phyloP scores from a whole-genome alignment of 805 yeast genomes.

The Schwanniomyces polymorphus region DNA sequence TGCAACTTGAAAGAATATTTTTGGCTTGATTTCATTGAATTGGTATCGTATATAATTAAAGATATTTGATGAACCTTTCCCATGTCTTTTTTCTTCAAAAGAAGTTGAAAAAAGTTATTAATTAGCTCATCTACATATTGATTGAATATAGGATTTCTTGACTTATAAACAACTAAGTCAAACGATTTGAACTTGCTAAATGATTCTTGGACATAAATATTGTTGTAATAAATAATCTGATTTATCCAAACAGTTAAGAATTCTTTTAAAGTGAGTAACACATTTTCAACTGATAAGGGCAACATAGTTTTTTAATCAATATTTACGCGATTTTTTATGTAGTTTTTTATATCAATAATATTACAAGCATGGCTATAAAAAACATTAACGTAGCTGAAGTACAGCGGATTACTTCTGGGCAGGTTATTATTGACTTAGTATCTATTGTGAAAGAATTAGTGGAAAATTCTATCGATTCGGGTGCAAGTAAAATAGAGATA shows the following conservation, averaged over 20 bases:
- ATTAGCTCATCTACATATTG: slow-evolving; percentile 35
- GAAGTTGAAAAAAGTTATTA: slow-evolving; percentile 6
- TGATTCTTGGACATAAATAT: slow-evolving; percentile 52
- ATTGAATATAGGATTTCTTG: slow-evolving; percentile 48
- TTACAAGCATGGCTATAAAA: slow-evolving; percentile 22
- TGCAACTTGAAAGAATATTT: slow-evolving; percentile 39
- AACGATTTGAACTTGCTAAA: slow-evolving; percentile 45
- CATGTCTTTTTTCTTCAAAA: slow-evolving; percentile 10
- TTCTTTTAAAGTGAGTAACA: slow-evolving; percentile 43
- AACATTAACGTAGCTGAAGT: slow-evolving; percentile 50
- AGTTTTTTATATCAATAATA: background rate
- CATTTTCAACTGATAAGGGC: slow-evolving; percentile 22
- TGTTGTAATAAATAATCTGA: slow-evolving; percentile 52
- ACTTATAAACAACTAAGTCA: slow-evolving; percentile 40
- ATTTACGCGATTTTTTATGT: background rate
- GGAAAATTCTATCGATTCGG: slow-evolving; percentile 86
- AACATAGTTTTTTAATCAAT: slow-evolving; percentile 1
- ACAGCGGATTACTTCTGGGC: slow-evolving; percentile 85
- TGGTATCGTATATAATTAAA: slow-evolving; percentile 36
- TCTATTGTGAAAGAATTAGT: slow-evolving; percentile 82
- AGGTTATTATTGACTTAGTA: slow-evolving; percentile 78
- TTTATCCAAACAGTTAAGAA: slow-evolving; percentile 53
- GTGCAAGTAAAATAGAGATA: slow-evolving; percentile 66
- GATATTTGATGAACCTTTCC: slow-evolving; percentile 30
- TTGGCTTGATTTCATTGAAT: slow-evolving; percentile 28